phyloP scores from a whole-genome alignment of 2,329 filamentous ascomycete species.

The Colletotrichum sp. region DNA sequence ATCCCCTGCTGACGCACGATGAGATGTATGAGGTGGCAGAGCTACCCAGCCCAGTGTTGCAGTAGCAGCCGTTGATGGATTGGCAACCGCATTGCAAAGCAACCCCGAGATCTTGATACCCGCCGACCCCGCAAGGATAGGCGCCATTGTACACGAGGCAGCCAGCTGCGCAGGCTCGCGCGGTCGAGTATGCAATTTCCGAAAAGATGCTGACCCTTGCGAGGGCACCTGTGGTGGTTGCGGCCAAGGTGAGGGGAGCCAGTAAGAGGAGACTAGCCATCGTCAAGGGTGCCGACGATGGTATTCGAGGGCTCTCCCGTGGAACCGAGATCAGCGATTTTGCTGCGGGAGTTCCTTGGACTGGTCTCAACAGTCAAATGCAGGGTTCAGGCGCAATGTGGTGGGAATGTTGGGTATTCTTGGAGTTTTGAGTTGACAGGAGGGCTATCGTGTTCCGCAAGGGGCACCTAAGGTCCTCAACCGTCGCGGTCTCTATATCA shows the following conservation, averaged over 20 bases:
- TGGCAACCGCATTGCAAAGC: constrained; percentile 26
- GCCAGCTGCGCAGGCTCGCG: constrained; percentile 26
- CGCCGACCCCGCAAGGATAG: constrained; percentile 22
- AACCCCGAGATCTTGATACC: constrained; percentile 22
- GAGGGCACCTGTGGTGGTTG: constrained; percentile 10
- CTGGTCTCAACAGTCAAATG: background rate
- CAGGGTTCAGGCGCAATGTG: background rate
- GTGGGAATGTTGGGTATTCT: background rate
- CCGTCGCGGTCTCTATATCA: background rate
- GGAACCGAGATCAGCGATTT: background rate
- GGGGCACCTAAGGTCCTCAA: background rate
- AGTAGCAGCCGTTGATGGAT: constrained; percentile 29
- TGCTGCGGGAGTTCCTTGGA: background rate
- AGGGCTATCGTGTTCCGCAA: background rate
- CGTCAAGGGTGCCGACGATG: background rate
- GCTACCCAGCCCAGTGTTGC: constrained; percentile 23
- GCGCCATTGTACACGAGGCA: constrained; percentile 27
- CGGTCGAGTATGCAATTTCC: constrained; percentile 18
- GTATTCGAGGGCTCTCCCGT: background rate
- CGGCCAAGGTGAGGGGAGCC: background rate
- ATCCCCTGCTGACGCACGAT: constrained; percentile 26
- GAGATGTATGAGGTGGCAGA: constrained; percentile 28
- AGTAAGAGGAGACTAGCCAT: background rate
- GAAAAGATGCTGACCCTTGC: constrained; percentile 11
- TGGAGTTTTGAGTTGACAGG: background rate